Evolutionary conservation across 2,329 filamentous ascomycete species (phyloP).

Genomic region (Colletotrichum salicis): DNA sequence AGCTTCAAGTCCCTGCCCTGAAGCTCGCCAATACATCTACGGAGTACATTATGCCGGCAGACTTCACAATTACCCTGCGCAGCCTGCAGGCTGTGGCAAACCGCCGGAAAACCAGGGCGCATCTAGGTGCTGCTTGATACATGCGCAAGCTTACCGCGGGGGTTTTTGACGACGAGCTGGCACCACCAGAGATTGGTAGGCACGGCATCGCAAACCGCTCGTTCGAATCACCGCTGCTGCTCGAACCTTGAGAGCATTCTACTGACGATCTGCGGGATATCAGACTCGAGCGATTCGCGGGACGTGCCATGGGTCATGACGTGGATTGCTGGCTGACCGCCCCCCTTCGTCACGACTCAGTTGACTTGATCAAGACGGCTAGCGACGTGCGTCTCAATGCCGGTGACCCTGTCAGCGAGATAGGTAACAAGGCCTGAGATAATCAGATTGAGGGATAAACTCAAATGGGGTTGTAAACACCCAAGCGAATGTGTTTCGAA

Average conservation of each 20-base stretch:
- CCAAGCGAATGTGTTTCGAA: constrained; percentile 6
- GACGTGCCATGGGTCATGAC: neutral
- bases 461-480: neutral
- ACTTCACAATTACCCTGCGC: neutral
- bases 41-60: neutral
- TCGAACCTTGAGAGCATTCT: neutral
- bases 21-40: neutral
- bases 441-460: neutral
- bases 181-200: neutral
- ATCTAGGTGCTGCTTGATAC: neutral
- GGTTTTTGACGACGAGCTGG: neutral
- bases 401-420: neutral
- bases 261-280: neutral
- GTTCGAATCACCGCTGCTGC: neutral
- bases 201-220: neutral
- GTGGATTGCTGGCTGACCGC: neutral
- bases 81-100: neutral
- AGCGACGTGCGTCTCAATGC: too few species aligned
- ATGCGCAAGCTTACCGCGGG: neutral
- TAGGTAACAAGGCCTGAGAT: neutral
- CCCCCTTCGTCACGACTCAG: neutral
- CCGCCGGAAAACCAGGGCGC: neutral
- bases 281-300: neutral
- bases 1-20: neutral
- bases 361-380: neutral